Base-by-base conservation (phyloP, 306 rosid genomes). In the Arachis stenosperma region DNA sequence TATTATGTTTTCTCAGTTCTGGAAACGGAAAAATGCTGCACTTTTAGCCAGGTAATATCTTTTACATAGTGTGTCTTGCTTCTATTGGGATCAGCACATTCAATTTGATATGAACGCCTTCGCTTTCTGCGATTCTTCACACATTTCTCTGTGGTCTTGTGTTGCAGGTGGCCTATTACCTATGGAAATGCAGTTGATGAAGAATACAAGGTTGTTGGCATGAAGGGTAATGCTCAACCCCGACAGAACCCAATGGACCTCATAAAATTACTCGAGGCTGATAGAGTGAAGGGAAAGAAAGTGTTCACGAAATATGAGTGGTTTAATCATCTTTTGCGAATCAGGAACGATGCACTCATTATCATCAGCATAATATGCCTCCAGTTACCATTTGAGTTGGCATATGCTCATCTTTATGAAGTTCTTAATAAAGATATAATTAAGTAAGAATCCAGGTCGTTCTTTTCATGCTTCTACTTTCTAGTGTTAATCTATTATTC, bases 321-420 rank as follows among this genome's bases (percentile, higher is more conserved):
- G 99, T 76, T 94, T 58, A 95, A 96, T 47, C 86, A 86, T 67
- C 75, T 94, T 72, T 48, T 84, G 89, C 87, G 99, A 79, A 90
- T 94, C 73, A 85, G 99, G 82, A 94, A 94, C 77, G 96, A 94
- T 74, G 90, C 86, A 57, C 58, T 94, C 51, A 62, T 94, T 68
- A 84, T 94, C 86, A 69, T 90, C 83, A 84, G 98, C 80, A 94
- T 90, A 66, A 87, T 94, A 80, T 94, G 97, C 86, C 98, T 94
- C 29, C 99, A 94, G 86, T 79, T 94, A 70, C 99, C 99, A 0
- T 89, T 94, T 82, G 99, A 91, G 86, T 84, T 94, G 91, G 92
- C 96, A 43, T 94, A 94, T 55, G 99, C 99, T 69, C 97, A 94
- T 90, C 90, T 90, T 77, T 94, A 86, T 30, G 97, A 85, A 86